Conservation (phyloP, 306 rosid genomes). For the Begonia loranthoides region DNA sequence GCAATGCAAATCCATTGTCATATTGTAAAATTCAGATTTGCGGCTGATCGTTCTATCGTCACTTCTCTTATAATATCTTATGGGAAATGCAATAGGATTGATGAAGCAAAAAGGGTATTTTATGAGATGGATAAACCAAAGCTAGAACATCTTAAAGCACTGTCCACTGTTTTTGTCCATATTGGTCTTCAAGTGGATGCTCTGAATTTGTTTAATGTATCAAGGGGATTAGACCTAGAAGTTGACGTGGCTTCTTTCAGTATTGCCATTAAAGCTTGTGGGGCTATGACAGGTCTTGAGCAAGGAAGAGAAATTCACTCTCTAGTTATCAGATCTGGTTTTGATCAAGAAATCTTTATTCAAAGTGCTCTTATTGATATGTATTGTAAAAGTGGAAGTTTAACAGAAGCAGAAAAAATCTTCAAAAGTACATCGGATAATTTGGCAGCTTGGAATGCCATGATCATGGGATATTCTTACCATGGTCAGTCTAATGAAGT, state of each 20-base stretch:
- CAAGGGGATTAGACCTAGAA: slow-evolving; percentile 14
- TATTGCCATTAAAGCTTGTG: no score
- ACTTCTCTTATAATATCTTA: slow-evolving; percentile 17
- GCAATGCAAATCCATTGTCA: slow-evolving; percentile 52
- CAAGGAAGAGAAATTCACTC: slow-evolving; percentile 1
- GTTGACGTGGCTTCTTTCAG: neutral
- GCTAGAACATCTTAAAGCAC: neutral
- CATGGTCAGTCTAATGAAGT: slow-evolving; percentile 18
- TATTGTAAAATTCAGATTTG: slow-evolving; percentile 9
- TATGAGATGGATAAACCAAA: no score
- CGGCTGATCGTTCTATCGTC: slow-evolving; percentile 11
- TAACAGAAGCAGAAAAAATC: slow-evolving; percentile 14
- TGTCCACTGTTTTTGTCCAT: slow-evolving; percentile 13
- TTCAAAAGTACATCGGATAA: slow-evolving; percentile 16
- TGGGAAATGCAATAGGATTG: slow-evolving; percentile 20
- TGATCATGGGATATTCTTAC: slow-evolving; percentile 23
- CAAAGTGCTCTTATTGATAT: slow-evolving; percentile 19
- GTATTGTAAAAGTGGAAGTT: slow-evolving; percentile 24
- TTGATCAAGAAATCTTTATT: slow-evolving; percentile 15
- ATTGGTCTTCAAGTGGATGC: slow-evolving; percentile 24
- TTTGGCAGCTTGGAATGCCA: slow-evolving; percentile 22
- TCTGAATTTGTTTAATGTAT: slow-evolving; percentile 18
- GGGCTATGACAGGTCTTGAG: no score
- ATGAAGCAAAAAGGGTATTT: slow-evolving; percentile 20
- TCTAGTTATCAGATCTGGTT: slow-evolving; percentile 22